Base-by-base conservation (phyloP, 2,329 filamentous ascomycete genomes). In the Nannizziopsis barbatae region DNA sequence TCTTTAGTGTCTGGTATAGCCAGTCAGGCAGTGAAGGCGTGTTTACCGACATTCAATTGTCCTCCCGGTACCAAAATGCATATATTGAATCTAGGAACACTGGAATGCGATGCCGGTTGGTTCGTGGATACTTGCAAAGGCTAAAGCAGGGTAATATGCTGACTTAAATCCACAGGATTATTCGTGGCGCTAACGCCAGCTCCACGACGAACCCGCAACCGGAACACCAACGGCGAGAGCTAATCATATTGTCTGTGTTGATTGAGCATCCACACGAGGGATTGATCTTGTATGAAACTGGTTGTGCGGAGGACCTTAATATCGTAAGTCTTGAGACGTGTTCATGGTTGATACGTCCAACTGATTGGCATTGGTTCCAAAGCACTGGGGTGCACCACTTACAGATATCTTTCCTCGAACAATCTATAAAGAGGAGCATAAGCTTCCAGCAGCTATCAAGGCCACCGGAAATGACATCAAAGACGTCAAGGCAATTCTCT, bases 81-180 rank as follows among this genome's bases (percentile, higher is more conserved):
- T 56, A 57, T 74, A 11, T 56, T 73, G 14, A 63, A 71, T 55
- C 57, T 72, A 6, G 71, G 71, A 10, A 67, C 63, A 52, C 58
- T 74, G 3, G 65, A 72, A 56, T 64, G 59, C 35, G 71, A 75
- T 51, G 71, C 74, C 51, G 70, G 64, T 35, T 74, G 70, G 60
- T 62, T 50, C n/a, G 54, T 50, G 17, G 51, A 4, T 14, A 38
- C 27, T 10, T 15, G 8, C 37, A 7, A 15, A 22, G 36, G 12
- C 1, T 2, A 11, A 2, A 41, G 31, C 1, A 2, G 15, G 1
- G 4, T 32, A 17, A 40, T 32, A 35, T 15, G 38, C 10, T 40
- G 42, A 47, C 18, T 50, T 30, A 5, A 32, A 17, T 3, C 20
- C 12, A 15, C 37, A 63, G 62, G 59, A 51, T 71, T 5, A 53